A percentile compares a stretch with the other conserved stretches of the same genome.
These are phyloP conservation scores for Phycomyces nitens DNA, from an alignment of 192 early-diverging fungal genomes.

Conservation along the genomic window DNA sequence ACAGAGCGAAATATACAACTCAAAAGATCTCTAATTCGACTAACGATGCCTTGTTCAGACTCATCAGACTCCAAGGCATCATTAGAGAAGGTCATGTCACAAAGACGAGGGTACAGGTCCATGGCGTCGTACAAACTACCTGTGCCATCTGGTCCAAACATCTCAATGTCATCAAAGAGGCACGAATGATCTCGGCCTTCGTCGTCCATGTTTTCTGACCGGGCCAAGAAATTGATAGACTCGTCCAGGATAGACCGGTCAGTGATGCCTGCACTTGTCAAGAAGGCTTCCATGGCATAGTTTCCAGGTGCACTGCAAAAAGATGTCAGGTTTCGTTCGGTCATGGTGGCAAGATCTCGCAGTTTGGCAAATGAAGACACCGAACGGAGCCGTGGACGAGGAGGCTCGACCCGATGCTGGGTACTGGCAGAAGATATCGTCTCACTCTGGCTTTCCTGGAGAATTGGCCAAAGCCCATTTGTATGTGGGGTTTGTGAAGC, in stretches of 20 bases:
- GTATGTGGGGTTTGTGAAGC: neutral
- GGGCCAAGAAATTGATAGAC: neutral
- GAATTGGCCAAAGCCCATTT: neutral
- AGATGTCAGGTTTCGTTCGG: slow-evolving; percentile 22
- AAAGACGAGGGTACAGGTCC: neutral
- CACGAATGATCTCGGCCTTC: neutral
- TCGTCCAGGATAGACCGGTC: slow-evolving; percentile 8
- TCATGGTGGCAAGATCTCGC: slow-evolving; percentile 17
- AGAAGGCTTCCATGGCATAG: slow-evolving; percentile 20
- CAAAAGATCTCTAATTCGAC: neutral
- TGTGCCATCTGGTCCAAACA: neutral
- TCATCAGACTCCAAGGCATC: neutral
- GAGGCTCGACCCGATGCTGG: neutral
- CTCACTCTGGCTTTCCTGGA: neutral
- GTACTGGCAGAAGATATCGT: neutral
- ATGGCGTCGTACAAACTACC: neutral
- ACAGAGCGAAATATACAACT: slow-evolving; percentile 40
- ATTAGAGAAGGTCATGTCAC: neutral
- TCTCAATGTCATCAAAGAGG: neutral
- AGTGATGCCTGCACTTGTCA: slow-evolving; percentile 13
- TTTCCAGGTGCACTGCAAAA: slow-evolving; percentile 27
- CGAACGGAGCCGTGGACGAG: slow-evolving; percentile 1
- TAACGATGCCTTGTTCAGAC: neutral
- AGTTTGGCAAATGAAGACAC: slow-evolving; percentile 6
- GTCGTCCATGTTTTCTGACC: neutral